Base-by-base conservation (phyloP, 2,329 filamentous ascomycete species). In the Aureobasidium melanogenum region DNA sequence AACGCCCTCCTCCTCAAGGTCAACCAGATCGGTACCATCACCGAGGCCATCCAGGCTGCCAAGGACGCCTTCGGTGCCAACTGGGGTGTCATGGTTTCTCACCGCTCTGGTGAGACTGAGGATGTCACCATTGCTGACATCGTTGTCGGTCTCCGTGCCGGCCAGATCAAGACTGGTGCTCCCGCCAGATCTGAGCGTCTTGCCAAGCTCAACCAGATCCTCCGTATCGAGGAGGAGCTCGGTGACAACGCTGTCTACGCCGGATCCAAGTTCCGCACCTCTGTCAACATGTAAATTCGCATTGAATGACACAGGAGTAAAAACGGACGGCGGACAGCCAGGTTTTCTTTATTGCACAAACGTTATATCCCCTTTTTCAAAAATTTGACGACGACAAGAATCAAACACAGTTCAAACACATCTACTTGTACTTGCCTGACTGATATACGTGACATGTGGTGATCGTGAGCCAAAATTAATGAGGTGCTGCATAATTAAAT, bases 61-160 rank as follows among this genome's bases (percentile, higher is more conserved):
- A 97, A 97, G 86, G 94, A 97, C 81, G 95, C 93, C 56, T 97
- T 94, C 76, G 89, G 88, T 69, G 93, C 90, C 71, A 87, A 85
- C 76, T 99, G 94, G 94, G 93, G 93, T 76, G 92, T 99, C 82
- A 97, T 99, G 94, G 94, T 99, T 67, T 97, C 94, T 68, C 94
- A 99, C 85, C 88, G 94, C 72, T 99, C 94, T 66, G 94, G 94
- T 77, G 94, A 99, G 88, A 99, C 94, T 64, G 94, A 97, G 82
- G 94, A 99, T 82, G 94, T 99, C 71, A 99, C 94, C 79, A 99
- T 99, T 76, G 88, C 94, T 70, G 94, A 99, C 76, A 94, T 99
- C 70, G 91, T 92, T 67, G 94, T 99, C 70, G 94, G 94, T 82
- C 89, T 99, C 74, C 90, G 94, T 72, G 82, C 92, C 72, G 94